Evolutionary conservation across 2,329 filamentous ascomycete species (phyloP).

Genomic region (Dothiorella sarmentorum): DNA sequence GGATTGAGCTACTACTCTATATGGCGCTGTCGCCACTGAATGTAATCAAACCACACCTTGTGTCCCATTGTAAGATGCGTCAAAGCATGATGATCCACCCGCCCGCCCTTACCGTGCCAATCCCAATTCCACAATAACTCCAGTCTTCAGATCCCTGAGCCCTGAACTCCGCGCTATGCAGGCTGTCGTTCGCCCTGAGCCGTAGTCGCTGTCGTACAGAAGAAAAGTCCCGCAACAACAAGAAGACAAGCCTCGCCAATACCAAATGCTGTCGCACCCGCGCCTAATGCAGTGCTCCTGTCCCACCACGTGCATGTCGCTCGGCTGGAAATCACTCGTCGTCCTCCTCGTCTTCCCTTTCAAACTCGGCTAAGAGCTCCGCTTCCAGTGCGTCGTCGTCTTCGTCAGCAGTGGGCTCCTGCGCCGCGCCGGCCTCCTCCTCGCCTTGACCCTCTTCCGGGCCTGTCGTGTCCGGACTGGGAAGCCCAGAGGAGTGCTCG

Average conservation of each 20-base stretch:
- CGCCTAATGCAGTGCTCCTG: not conserved
- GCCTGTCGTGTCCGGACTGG: conserved; percentile 39
- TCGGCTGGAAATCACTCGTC: too few species aligned
- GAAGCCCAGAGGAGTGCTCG: conserved; percentile 40
- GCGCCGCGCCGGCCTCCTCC: conserved; percentile 38
- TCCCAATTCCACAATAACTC: conserved; percentile 12
- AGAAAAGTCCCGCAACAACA: not conserved
- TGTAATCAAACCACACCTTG: not conserved
- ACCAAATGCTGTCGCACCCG: not conserved
- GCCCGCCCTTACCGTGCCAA: conserved; percentile 4
- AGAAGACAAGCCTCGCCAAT: not conserved
- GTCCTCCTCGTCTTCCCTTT: conserved; percentile 31
- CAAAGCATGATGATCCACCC: conserved; percentile 11
- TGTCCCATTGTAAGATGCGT: not conserved
- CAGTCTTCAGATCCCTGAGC: conserved; percentile 8
- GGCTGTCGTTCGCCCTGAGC: not conserved
- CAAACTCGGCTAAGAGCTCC: conserved; percentile 42
- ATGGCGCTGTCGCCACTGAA: not conserved
- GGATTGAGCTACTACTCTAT: conserved; percentile 12
- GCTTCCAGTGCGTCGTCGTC: conserved; percentile 57
- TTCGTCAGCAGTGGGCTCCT: conserved; percentile 35
- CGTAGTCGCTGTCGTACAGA: conserved; percentile 5
- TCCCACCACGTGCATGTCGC: too few species aligned
- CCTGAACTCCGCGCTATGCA: conserved; percentile 16
- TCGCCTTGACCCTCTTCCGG: conserved; percentile 40